Conservation (phyloP, 139 green algal genomes). For the Chlorella sp. region DNA sequence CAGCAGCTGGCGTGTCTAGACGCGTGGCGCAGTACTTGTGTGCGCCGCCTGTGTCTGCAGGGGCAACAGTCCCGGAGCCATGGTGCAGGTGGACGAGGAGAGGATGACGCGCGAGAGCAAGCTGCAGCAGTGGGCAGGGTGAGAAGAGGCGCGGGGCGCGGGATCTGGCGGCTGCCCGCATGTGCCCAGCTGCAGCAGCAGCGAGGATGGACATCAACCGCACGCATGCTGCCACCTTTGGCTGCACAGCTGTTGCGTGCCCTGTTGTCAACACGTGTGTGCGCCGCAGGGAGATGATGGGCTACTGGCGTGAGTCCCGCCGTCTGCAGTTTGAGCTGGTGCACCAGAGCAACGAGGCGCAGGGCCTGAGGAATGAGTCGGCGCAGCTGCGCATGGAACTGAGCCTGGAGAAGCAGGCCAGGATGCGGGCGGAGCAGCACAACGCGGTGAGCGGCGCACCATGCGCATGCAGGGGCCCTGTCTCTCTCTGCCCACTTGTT, state of each 20-base stretch:
- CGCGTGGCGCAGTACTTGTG: no score
- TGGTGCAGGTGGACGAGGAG: conserved; percentile 8
- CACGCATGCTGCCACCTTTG: no score
- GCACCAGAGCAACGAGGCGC: conserved; percentile 6
- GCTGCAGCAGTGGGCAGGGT: conserved; percentile 9
- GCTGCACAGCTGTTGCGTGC: no score
- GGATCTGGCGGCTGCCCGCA: neutral
- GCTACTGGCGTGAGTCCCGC: conserved; percentile 4
- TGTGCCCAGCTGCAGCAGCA: no score
- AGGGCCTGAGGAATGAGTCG: conserved; percentile 7
- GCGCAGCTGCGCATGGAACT: conserved; percentile 11
- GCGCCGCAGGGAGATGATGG: conserved; percentile 9
- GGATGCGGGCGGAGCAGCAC: neutral
- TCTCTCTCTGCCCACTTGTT: no score
- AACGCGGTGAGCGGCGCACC: neutral
- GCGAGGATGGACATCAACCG: no score
- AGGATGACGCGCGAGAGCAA: conserved; percentile 6
- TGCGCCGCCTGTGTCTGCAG: no score
- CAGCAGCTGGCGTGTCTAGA: no score
- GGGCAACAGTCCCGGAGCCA: conserved; percentile 10
- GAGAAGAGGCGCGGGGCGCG: no score
- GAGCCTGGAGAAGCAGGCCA: conserved; percentile 4
- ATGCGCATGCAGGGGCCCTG: neutral
- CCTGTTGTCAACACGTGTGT: no score
- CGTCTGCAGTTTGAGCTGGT: conserved; percentile 9